phyloP scores from a whole-genome alignment of 2,329 filamentous ascomycete genomes.

The Clonostachys byssicola region DNA sequence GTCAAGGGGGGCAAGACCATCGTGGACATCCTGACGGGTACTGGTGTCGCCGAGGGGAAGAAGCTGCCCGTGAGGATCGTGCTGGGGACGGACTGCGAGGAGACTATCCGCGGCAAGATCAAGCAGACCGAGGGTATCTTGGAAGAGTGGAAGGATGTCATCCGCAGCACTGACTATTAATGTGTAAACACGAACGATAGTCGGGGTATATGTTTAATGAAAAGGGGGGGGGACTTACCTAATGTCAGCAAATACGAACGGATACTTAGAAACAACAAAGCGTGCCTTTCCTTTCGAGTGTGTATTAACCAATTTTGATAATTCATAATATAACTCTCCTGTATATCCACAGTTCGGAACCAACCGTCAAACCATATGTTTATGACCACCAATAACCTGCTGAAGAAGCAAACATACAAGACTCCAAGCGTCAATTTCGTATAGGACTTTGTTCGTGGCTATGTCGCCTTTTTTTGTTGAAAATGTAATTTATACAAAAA shows the following conservation, averaged over 20 bases:
- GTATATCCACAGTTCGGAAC: too few species aligned
- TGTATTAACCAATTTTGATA: not conserved
- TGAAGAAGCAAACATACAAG: too few species aligned
- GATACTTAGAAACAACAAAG: not conserved
- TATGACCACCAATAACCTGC: too few species aligned
- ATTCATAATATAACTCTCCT: too few species aligned
- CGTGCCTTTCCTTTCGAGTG: not conserved
- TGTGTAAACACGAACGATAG: not conserved
- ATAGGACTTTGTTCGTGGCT: too few species aligned
- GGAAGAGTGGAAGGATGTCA: slow-evolving; percentile 40
- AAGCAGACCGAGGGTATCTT: slow-evolving; percentile 33
- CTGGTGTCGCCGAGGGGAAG: slow-evolving; percentile 38
- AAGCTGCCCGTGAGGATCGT: slow-evolving; percentile 47
- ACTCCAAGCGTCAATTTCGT: too few species aligned
- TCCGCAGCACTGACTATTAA: slow-evolving; percentile 14
- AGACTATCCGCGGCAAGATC: slow-evolving; percentile 35
- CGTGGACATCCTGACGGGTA: slow-evolving; percentile 49
- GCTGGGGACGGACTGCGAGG: slow-evolving; percentile 48
- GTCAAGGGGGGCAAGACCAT: slow-evolving; percentile 45
- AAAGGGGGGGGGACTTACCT: too few species aligned
- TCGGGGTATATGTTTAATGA: too few species aligned
- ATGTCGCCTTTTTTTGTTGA: too few species aligned
- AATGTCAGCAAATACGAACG: too few species aligned
- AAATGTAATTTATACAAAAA: too few species aligned
- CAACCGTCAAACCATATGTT: too few species aligned